These are phyloP conservation scores for Dactylellina leptospora DNA, from an alignment of 2,329 filamentous ascomycete genomes.

Conservation along the genomic window DNA sequence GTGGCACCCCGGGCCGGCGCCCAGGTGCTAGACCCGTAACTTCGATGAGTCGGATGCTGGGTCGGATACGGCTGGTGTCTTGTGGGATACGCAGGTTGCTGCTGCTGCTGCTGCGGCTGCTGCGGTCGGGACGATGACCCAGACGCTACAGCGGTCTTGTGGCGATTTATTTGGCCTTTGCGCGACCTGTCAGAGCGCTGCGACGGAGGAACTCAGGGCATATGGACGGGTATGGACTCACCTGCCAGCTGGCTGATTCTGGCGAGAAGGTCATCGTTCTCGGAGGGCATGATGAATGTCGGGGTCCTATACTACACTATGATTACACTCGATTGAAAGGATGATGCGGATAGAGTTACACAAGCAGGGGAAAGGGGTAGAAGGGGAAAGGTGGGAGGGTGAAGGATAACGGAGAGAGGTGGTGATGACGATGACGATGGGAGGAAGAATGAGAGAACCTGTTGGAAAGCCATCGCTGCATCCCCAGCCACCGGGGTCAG, in stretches of 20 bases:
- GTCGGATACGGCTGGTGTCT: slow-evolving; percentile 51
- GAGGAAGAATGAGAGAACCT: slow-evolving; percentile 18
- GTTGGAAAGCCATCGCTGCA: slow-evolving; percentile 37
- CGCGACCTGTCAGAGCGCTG: slow-evolving; percentile 39
- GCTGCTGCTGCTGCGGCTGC: slow-evolving; percentile 67
- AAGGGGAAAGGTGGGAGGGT: not conserved
- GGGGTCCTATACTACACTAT: slow-evolving; percentile 6
- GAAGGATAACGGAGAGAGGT: not conserved
- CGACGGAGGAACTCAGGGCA: slow-evolving; percentile 15
- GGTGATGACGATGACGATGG: not conserved
- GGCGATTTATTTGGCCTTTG: slow-evolving; percentile 79
- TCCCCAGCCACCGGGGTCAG: slow-evolving; percentile 10
- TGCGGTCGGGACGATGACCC: slow-evolving; percentile 60
- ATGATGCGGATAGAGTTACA: slow-evolving; percentile 1
- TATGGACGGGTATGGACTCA: slow-evolving; percentile 58
- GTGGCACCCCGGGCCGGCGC: slow-evolving; percentile 20
- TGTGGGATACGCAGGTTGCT: slow-evolving; percentile 51
- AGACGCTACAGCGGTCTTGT: slow-evolving; percentile 66
- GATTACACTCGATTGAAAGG: not conserved
- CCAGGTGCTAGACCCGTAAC: slow-evolving; percentile 34
- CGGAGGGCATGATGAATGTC: slow-evolving; percentile 62
- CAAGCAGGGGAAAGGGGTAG: slow-evolving; percentile 10
- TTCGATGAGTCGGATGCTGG: slow-evolving; percentile 29
- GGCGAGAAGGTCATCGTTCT: slow-evolving; percentile 67
- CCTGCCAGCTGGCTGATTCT: slow-evolving; percentile 69